These are phyloP conservation scores for Ogataea wickerhamii DNA, from an alignment of 805 yeast species.

Conservation along the genomic window DNA sequence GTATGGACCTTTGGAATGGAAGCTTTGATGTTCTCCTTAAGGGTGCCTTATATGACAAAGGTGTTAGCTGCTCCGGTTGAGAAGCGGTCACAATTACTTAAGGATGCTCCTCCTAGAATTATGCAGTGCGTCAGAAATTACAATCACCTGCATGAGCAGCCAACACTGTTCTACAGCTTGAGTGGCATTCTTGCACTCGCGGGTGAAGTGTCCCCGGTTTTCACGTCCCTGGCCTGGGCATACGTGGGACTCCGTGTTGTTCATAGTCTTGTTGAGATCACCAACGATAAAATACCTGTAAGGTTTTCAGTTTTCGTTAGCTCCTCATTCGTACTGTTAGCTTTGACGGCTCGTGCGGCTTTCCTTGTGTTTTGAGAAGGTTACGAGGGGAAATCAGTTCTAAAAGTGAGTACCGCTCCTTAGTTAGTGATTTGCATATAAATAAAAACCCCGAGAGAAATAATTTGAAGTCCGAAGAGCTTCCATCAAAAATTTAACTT, in stretches of 20 bases:
- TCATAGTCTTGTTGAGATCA: neutral
- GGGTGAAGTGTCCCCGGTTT: neutral
- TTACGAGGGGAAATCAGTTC: no score
- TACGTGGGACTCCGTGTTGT: neutral
- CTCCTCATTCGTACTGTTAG: neutral
- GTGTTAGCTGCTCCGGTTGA: neutral
- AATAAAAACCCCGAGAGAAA: no score
- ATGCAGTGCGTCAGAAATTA: neutral
- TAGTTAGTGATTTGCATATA: no score
- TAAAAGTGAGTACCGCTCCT: no score
- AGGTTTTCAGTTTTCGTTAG: neutral
- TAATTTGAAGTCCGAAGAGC: no score
- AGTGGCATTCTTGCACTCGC: neutral
- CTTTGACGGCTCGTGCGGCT: neutral
- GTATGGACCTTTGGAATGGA: slow-evolving; percentile 1
- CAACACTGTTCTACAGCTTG: neutral
- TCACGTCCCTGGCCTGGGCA: neutral
- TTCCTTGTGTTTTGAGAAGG: neutral
- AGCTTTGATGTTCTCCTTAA: neutral
- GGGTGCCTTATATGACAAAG: neutral
- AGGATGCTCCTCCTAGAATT: neutral
- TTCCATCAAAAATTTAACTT: no score
- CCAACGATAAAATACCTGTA: neutral
- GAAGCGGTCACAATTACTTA: neutral
- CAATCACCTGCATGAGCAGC: slow-evolving; percentile 3